Base-by-base conservation (phyloP, 2,329 filamentous ascomycete genomes). In the Cercospora sp. region DNA sequence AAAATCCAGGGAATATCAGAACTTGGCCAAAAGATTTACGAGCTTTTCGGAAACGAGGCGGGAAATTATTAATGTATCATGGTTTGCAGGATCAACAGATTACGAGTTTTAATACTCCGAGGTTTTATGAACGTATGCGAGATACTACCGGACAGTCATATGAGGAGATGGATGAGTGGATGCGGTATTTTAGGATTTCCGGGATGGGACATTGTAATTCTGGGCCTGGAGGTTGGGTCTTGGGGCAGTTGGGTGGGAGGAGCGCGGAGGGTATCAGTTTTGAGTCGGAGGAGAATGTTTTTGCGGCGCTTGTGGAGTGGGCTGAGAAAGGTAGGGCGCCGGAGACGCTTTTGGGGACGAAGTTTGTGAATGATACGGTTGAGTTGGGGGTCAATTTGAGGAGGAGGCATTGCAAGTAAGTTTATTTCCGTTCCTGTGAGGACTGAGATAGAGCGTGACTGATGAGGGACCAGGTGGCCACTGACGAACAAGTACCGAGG, bases 51-150 rank as follows among this genome's bases (percentile, higher is more conserved):
- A 76, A 74, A 18, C 70, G 76, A 28, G 79, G 82, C 45, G 78
- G 77, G 18, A 84, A 83, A 74, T 71, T 84, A 13, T 72, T 84
- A 28, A 79, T 73, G 66, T 75, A 75, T 65, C 75, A 76, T 36
- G 64, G 64, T 18, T 23, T 33, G 5, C 33, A 42, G 5, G 64
- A 66, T 31, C 18, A 61, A n/a, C 55, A 66, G 18, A 53, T 66
- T 18, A 61, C 55, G 28, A 53, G 33, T 23, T 60, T 33, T 39
- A 30, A 66, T 26, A 61, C 64, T 3, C 55, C 57, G n/a, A 57
- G 64, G 1, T 61, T 60, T n/a, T 61, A 70, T 7, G 77, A 77
- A 10, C 67, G 77, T 12, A 63, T 77, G 2, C 16, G 36, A 13
- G 26, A 45, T 13, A 0, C 3, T 16, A 60, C 10, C 2, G 20